Base-by-base conservation (phyloP, 2,329 filamentous ascomycete species). In the Lachnellula occidentalis region DNA sequence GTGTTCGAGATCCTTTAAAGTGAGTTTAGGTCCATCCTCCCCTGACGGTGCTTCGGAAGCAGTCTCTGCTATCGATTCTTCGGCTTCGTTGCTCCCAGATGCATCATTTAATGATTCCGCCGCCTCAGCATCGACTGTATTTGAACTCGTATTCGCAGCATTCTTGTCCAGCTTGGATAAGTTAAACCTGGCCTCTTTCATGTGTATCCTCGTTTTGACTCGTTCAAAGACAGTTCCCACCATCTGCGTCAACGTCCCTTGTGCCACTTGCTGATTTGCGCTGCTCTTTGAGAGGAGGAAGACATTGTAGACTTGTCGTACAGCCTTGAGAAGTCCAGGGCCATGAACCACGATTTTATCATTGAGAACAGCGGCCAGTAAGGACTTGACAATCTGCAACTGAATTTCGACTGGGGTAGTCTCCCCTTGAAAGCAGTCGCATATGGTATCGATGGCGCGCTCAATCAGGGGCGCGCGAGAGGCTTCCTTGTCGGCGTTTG, bases 331-430 rank as follows among this genome's bases (percentile, higher is more conserved):
- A 58, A 99, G 79, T 60, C 94, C 95, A 37, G 94, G 92, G 56
- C 94, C 94, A 70, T 99, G 94, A 2, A 99, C 95, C 43, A 99
- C 91, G 61, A 97, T 96, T 75, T 97, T 99, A 76, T 99, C 94
- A 69, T 97, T 97, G 61, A 99, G 77, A 14, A 99, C 94, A 14
- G 95, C 95, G 14, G 94, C 92, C 56, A 99, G 77, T 56, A 99
- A 78, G 2, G 94, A 97, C 74, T 99, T 97, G 70, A 99, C 90
- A 64, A 99, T 99, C 73, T 99, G 94, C 65, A 97, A 82, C 72
- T 99, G 94, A 47, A 97, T 87, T 71, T 96, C 92, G 50, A 87
- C 81, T 3, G 90, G 86, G 0, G 95, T 99, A 1, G 89, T 89
- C 74, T 99, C 94, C 68, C 94, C 92, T 69, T 97, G 92, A 70